A percentile compares a stretch with the other conserved stretches of the same genome.
phyloP scores from a whole-genome alignment of 2,329 filamentous ascomycete genomes.

The Fusarium caatingaense region DNA sequence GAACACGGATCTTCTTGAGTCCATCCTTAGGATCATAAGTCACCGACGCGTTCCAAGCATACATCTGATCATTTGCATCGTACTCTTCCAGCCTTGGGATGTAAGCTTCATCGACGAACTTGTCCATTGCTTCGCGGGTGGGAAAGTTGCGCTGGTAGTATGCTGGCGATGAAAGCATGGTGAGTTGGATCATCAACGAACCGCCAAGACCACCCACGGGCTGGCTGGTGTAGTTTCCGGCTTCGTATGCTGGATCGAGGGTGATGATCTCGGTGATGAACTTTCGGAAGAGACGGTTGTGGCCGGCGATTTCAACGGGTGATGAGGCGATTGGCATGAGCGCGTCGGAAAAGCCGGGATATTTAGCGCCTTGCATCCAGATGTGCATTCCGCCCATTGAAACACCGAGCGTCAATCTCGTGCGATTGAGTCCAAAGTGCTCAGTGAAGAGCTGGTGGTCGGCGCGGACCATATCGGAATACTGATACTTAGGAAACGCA shows the following conservation, averaged over 20 bases:
- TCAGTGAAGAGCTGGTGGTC: conserved; percentile 5
- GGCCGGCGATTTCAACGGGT: conserved; percentile 18
- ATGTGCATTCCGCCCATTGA: conserved; percentile 33
- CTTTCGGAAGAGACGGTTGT: conserved; percentile 22
- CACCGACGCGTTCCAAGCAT: conserved; percentile 23
- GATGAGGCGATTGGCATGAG: conserved; percentile 25
- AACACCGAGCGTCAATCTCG: conserved; percentile 8
- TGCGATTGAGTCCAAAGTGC: conserved; percentile 18
- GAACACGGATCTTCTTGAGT: conserved; percentile 9
- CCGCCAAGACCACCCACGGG: conserved; percentile 7
- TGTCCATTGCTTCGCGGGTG: conserved; percentile 11
- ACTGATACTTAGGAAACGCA: conserved; percentile 21
- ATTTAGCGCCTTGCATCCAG: conserved; percentile 20
- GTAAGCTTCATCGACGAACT: neutral
- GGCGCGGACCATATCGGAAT: conserved; percentile 10
- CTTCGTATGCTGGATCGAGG: conserved; percentile 19
- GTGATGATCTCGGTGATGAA: conserved; percentile 29
- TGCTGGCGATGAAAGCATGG: conserved; percentile 20
- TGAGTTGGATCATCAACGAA: conserved; percentile 12
- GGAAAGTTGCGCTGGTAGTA: conserved; percentile 20
- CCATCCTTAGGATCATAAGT: conserved; percentile 7
- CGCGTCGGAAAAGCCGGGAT: conserved; percentile 5
- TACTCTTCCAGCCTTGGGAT: conserved; percentile 1
- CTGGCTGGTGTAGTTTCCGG: conserved; percentile 5
- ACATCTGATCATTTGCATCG: conserved; percentile 28